A percentile compares a stretch with the other conserved stretches of the same genome.
phyloP scores from a whole-genome alignment of 2,329 filamentous ascomycete genomes.

The Laburnicola sp. region DNA sequence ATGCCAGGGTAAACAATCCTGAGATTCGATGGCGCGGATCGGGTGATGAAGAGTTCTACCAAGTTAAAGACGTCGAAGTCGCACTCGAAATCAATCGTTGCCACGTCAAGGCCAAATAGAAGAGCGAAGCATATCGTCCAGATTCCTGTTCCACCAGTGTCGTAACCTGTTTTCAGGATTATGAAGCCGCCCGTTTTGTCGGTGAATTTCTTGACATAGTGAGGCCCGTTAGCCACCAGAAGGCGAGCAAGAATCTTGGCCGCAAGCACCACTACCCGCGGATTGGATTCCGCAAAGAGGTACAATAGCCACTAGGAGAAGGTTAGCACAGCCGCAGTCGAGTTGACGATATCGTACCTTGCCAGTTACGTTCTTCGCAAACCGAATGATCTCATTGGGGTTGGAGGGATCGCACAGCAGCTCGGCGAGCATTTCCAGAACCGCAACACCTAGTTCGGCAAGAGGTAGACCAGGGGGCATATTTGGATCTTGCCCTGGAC shows the following conservation, averaged over 20 bases:
- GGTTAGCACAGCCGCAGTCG: slow-evolving; percentile 25
- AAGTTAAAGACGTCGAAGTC: slow-evolving; percentile 76
- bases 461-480: slow-evolving; percentile 53
- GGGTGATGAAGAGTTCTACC: slow-evolving; percentile 67
- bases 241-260: slow-evolving; percentile 82
- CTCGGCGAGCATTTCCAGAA: slow-evolving; percentile 76
- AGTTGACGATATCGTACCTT: slow-evolving; percentile 63
- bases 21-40: slow-evolving; percentile 50
- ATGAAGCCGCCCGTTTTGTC: slow-evolving; percentile 85
- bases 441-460: slow-evolving; percentile 71
- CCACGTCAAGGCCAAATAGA: slow-evolving; percentile 81
- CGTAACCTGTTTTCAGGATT: slow-evolving; percentile 82
- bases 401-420: slow-evolving; percentile 76
- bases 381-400: slow-evolving; percentile 73
- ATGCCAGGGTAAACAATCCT: slow-evolving; percentile 76
- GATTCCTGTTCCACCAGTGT: slow-evolving; percentile 83
- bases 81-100: slow-evolving; percentile 70
- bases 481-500: slow-evolving; percentile 28
- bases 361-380: slow-evolving; percentile 91
- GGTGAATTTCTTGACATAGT: slow-evolving; percentile 83
- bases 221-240: slow-evolving; percentile 76
- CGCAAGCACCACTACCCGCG: slow-evolving; percentile 78
- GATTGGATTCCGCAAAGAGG: slow-evolving; percentile 82
- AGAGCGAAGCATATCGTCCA: slow-evolving; percentile 91
- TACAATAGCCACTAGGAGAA: slow-evolving; percentile 88